A percentile compares a stretch with the other conserved stretches of the same genome.
Conservation (phyloP, 352 stramenopile species). For the Pythium chondricola region DNA sequence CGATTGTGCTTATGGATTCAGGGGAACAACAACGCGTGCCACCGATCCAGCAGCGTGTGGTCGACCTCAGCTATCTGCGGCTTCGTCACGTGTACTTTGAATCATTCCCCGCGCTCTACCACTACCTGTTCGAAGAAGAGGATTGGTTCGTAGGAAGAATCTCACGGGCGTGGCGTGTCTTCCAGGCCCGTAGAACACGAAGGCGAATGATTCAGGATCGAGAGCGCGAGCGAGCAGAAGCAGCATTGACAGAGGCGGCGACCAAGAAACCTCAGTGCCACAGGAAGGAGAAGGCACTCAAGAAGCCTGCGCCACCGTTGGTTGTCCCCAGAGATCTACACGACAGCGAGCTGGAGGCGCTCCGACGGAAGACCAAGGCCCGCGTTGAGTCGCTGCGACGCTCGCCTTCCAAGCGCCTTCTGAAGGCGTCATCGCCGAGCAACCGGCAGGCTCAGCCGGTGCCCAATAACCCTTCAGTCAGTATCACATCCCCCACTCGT, state of each 20-base stretch:
- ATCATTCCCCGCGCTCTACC: slow-evolving; percentile 9
- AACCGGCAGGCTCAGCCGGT: too few relatives aligned
- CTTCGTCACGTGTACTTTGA: slow-evolving; percentile 4
- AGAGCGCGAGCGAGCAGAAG: slow-evolving; percentile 1
- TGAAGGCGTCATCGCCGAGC: neutral
- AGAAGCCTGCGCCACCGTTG: too few relatives aligned
- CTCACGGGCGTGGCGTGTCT: slow-evolving; percentile 6
- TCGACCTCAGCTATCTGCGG: slow-evolving; percentile 7
- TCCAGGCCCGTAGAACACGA: neutral
- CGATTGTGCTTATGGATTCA: neutral
- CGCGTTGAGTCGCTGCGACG: slow-evolving; percentile 4
- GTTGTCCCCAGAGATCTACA: neutral
- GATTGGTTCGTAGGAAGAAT: slow-evolving; percentile 12
- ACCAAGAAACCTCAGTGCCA: slow-evolving; percentile 5
- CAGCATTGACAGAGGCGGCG: neutral
- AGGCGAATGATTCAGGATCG: neutral
- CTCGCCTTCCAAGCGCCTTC: neutral
- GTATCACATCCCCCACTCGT: slow-evolving; percentile 5
- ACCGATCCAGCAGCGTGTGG: neutral
- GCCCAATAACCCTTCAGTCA: too few relatives aligned
- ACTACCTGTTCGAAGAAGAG: slow-evolving; percentile 11
- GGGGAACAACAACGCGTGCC: neutral
- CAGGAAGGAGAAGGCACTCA: neutral
- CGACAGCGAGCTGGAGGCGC: neutral
- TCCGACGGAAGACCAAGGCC: slow-evolving; percentile 12